Percentiles rank a stretch among this genome's conserved stretches.
Conservation (phyloP, 2,329 filamentous ascomycete genomes). For the Aspergillus pseudonomiae region DNA sequence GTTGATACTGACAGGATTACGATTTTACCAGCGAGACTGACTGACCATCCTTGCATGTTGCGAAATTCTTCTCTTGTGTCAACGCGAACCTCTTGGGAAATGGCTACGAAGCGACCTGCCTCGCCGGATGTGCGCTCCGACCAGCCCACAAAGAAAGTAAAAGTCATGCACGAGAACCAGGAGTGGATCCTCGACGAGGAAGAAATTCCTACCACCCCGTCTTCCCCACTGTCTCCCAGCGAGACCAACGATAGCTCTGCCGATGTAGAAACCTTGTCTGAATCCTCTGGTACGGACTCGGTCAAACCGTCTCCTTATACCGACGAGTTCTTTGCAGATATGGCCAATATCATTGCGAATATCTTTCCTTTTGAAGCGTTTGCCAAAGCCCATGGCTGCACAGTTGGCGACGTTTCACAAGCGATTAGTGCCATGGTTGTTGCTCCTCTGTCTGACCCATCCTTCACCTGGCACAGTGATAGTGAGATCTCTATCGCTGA, state of each 20-base stretch:
- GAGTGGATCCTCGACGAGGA: neutral
- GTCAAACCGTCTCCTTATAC: constrained; percentile 13
- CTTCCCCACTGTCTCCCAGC: neutral
- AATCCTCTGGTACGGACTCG: neutral
- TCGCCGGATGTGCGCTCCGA: neutral
- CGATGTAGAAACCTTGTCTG: neutral
- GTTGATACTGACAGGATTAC: neutral
- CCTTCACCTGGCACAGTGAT: constrained; percentile 9
- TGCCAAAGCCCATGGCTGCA: constrained; percentile 26
- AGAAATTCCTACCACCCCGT: neutral
- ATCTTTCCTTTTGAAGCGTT: constrained; percentile 30
- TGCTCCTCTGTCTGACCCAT: constrained; percentile 21
- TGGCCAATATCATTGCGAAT: constrained; percentile 24
- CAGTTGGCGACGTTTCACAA: constrained; percentile 19
- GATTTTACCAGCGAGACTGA: neutral
- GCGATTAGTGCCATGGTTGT: constrained; percentile 26
- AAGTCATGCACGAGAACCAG: neutral
- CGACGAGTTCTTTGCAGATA: constrained; percentile 27
- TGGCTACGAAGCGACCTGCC: neutral
- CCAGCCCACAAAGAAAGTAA: neutral
- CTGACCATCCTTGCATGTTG: neutral
- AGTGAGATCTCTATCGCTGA: constrained; percentile 2
- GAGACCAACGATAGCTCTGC: neutral
- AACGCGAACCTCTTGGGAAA: neutral
- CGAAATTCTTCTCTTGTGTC: neutral